Evolutionary conservation across 1,139 yeast genomes (phyloP).

Genomic region (Saccharomyces hybrid): DNA sequence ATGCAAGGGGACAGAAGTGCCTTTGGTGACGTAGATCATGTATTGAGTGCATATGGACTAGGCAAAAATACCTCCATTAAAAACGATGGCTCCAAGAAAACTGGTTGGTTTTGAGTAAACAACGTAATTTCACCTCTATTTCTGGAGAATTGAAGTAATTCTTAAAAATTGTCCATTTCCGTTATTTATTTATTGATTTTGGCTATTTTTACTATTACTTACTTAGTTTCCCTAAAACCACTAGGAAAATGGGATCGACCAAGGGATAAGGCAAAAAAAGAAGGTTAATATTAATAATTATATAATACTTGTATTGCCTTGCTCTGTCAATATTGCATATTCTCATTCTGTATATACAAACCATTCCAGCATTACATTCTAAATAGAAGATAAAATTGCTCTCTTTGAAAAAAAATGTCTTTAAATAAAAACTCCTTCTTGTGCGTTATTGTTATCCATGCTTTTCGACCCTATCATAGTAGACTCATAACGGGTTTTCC

Average conservation of each 20-base stretch:
- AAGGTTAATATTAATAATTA: not conserved
- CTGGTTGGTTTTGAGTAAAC: not conserved
- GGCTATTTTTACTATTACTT: not conserved
- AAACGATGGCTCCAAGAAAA: not conserved
- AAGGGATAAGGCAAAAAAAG: not conserved
- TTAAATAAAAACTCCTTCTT: constrained; percentile 15
- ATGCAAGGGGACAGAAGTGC: constrained; percentile 81
- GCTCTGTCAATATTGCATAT: not conserved
- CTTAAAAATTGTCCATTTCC: not conserved
- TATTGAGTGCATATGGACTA: constrained; percentile 63
- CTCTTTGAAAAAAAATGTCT: constrained; percentile 8
- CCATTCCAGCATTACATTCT: not conserved
- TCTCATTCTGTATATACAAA: not conserved
- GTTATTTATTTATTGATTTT: not conserved
- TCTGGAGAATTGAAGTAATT: not conserved
- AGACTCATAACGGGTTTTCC: constrained; percentile 43
- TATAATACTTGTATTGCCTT: not conserved
- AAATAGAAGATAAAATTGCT: not conserved
- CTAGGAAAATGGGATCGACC: not conserved
- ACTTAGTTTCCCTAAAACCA: not conserved
- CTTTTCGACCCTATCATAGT: constrained; percentile 18
- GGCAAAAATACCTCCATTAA: constrained; percentile 40
- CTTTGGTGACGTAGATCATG: constrained; percentile 74
- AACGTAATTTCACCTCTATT: not conserved
- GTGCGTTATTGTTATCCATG: constrained; percentile 4